Conservation (phyloP, 176 grass and related monocot species). For the Oryza coarctata region DNA sequence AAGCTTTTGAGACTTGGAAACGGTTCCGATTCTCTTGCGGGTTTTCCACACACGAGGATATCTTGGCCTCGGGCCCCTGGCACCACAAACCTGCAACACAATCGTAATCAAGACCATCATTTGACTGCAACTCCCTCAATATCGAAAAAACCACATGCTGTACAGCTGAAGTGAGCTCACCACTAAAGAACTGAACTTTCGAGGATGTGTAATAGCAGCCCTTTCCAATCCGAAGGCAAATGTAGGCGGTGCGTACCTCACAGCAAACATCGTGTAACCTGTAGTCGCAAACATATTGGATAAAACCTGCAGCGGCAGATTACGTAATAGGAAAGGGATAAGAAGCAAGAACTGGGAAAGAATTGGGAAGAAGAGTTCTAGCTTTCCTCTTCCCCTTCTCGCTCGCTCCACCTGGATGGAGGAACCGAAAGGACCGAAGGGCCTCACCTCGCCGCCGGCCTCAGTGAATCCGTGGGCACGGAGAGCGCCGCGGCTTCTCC, state of each 20-base stretch:
- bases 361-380: neutral
- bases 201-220: neutral
- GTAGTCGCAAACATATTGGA: neutral
- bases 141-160: neutral
- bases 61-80: constrained; percentile 83
- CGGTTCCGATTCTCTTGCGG: constrained; percentile 69
- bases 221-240: constrained; percentile 6
- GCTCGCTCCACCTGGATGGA: neutral
- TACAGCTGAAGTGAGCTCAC: constrained; percentile 26
- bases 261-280: constrained; percentile 36
- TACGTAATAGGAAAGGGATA: neutral
- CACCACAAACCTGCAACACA: constrained; percentile 61
- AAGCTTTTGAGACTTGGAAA: constrained; percentile 96
- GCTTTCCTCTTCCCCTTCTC: neutral
- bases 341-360: neutral
- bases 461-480: neutral
- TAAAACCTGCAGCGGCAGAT: neutral
- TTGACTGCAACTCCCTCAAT: neutral
- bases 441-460: neutral
- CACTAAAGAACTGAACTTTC: constrained; percentile 49
- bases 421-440: neutral
- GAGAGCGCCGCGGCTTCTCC: neutral
- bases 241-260: constrained; percentile 38
- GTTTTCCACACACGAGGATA: constrained; percentile 89
- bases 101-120: neutral